phyloP scores from a whole-genome alignment of 2,329 filamentous ascomycete species.

The Hypoxylon sp. region DNA sequence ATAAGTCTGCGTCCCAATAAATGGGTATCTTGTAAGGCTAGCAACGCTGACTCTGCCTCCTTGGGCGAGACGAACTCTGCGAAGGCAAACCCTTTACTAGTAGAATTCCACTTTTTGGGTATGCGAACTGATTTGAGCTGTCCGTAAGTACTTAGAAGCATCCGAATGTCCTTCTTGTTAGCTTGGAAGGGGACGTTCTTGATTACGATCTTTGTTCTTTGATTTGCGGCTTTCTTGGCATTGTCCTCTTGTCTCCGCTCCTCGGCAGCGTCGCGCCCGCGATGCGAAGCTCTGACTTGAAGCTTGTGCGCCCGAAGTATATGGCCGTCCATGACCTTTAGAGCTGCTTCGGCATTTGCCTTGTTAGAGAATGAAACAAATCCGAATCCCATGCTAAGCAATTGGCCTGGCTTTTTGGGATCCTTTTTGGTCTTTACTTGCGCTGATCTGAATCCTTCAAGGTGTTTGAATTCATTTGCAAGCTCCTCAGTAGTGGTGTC shows the following conservation, averaged over 20 bases:
- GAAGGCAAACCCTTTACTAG: slow-evolving; percentile 94
- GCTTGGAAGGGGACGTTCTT: slow-evolving; percentile 99
- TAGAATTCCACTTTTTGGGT: slow-evolving; percentile 93
- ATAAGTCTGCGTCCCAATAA: slow-evolving; percentile 90
- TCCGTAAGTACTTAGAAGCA: slow-evolving; percentile 90
- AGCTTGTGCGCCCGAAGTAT: slow-evolving; percentile 90
- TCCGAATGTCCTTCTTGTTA: slow-evolving; percentile 90
- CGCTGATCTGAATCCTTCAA: slow-evolving; percentile 91
- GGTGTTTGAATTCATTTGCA: slow-evolving; percentile 80
- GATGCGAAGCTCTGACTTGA: slow-evolving; percentile 88
- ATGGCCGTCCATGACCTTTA: slow-evolving; percentile 89
- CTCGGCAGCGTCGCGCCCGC: slow-evolving; percentile 87
- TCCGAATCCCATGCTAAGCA: slow-evolving; percentile 96
- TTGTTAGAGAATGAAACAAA: slow-evolving; percentile 91
- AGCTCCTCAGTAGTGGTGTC: slow-evolving; percentile 83
- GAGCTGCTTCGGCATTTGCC: slow-evolving; percentile 82
- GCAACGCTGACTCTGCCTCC: slow-evolving; percentile 92
- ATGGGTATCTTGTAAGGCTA: slow-evolving; percentile 92
- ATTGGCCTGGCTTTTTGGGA: slow-evolving; percentile 88
- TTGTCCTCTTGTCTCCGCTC: slow-evolving; percentile 86
- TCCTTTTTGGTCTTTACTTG: slow-evolving; percentile 94
- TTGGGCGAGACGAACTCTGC: slow-evolving; percentile 93
- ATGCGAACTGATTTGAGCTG: slow-evolving; percentile 92
- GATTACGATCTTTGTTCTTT: slow-evolving; percentile 93
- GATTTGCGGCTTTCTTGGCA: slow-evolving; percentile 82